These are phyloP conservation scores for Raffaelea deltoideospora DNA, from an alignment of 2,329 filamentous ascomycete genomes.

Conservation along the genomic window DNA sequence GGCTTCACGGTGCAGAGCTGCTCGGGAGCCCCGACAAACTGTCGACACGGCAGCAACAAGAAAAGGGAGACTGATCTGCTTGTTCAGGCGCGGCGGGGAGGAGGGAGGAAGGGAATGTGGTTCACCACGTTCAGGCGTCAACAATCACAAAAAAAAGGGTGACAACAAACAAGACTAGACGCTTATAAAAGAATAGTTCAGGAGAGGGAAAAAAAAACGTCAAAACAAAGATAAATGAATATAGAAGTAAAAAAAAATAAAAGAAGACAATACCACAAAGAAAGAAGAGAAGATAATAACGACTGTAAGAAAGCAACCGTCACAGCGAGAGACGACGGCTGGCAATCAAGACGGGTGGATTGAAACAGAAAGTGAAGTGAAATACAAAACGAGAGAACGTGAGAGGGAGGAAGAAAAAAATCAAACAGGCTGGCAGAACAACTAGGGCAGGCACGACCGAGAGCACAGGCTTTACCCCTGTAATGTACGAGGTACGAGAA, in stretches of 20 bases:
- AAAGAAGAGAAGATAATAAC: slow-evolving; percentile 14
- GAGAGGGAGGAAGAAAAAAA: neutral
- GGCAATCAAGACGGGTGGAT: slow-evolving; percentile 6
- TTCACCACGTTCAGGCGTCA: too few relatives aligned
- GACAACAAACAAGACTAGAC: too few relatives aligned
- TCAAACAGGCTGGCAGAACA: too few relatives aligned
- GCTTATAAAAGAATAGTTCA: too few relatives aligned
- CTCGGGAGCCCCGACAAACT: neutral
- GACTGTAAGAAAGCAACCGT: slow-evolving; percentile 25
- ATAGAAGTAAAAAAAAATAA: neutral
- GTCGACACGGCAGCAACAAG: neutral
- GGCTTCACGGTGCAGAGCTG: slow-evolving; percentile 13
- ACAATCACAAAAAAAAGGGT: too few relatives aligned
- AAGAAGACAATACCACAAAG: slow-evolving; percentile 2
- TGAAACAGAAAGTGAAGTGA: slow-evolving; percentile 9
- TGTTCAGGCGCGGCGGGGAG: too few relatives aligned
- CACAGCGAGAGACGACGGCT: slow-evolving; percentile 44
- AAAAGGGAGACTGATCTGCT: neutral
- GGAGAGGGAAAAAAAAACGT: neutral
- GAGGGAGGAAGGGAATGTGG: too few relatives aligned
- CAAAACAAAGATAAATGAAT: neutral
- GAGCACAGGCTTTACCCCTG: too few relatives aligned
- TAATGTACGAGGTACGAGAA: too few relatives aligned
- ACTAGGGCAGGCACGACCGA: too few relatives aligned
- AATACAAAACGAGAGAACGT: slow-evolving; percentile 2